Evolutionary conservation across 352 stramenopile species (phyloP).

Genomic region (Phytophthora tubulina): DNA sequence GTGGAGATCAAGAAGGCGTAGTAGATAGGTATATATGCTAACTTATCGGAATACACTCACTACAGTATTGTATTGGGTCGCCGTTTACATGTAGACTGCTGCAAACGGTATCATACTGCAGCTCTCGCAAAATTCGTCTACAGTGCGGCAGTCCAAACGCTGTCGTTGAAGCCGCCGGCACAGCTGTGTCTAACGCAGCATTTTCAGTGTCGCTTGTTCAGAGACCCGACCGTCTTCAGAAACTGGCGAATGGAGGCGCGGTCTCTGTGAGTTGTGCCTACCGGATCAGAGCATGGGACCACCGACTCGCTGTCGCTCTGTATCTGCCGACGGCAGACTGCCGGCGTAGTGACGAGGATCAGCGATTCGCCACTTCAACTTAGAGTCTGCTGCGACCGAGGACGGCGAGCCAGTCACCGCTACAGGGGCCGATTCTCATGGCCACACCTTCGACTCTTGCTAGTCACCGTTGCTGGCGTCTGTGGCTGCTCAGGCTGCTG

Average conservation of each 20-base stretch:
- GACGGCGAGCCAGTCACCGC: conserved; percentile 11
- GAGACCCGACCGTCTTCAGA: not conserved
- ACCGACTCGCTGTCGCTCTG: too few relatives aligned
- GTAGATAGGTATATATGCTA: conserved; percentile 15
- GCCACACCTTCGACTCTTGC: not conserved
- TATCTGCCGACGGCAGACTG: not conserved
- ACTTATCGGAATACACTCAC: conserved; percentile 20
- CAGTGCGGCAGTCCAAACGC: too few relatives aligned
- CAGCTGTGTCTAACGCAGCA: conserved; percentile 5
- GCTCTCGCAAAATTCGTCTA: too few relatives aligned
- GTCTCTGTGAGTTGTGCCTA: conserved; percentile 25
- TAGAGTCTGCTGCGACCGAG: conserved; percentile 23
- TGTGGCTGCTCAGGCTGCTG: conserved; percentile 24
- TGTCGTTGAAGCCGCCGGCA: too few relatives aligned
- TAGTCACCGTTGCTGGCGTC: conserved; percentile 8
- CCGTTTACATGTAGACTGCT: not conserved
- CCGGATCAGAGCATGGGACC: conserved; percentile 13
- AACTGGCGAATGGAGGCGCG: conserved; percentile 11
- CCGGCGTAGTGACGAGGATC: not conserved
- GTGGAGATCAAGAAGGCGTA: conserved; percentile 34
- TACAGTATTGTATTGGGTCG: conserved; percentile 2
- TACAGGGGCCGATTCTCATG: conserved; percentile 1
- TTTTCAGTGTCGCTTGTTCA: not conserved
- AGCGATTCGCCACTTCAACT: conserved; percentile 9
- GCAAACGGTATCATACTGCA: not conserved